A percentile compares a stretch with the other conserved stretches of the same genome.
Evolutionary conservation across 148 eudicot genomes (phyloP).

Genomic region (Silene uniflora): DNA sequence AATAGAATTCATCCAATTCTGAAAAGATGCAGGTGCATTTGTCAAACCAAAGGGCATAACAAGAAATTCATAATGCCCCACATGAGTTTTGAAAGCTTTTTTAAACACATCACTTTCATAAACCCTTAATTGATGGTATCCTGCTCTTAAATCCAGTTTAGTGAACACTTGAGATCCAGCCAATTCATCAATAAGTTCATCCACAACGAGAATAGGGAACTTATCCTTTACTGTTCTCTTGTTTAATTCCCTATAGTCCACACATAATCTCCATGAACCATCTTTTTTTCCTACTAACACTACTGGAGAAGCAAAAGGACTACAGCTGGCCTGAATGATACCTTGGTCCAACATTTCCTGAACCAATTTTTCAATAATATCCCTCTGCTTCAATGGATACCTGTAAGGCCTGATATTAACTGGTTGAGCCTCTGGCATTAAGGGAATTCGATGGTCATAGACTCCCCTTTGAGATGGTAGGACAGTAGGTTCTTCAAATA

Average conservation of each 20-base stretch:
- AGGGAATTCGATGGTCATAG: too few species aligned
- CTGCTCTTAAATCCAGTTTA: neutral
- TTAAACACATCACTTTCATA: neutral
- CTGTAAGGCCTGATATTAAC: neutral
- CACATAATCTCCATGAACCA: neutral
- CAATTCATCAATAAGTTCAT: neutral
- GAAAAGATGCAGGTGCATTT: neutral
- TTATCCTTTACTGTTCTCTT: neutral
- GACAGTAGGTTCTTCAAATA: too few species aligned
- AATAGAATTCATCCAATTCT: neutral
- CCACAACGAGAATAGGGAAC: neutral
- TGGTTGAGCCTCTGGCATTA: too few species aligned
- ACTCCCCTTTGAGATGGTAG: too few species aligned
- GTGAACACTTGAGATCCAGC: neutral
- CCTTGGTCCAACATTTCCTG: neutral
- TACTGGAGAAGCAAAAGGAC: slow-evolving; percentile 7
- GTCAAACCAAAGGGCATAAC: neutral
- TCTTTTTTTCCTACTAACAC: neutral
- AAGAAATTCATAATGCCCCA: neutral
- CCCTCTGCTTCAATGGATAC: neutral
- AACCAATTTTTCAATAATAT: neutral
- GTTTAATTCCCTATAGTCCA: neutral
- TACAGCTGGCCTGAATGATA: neutral
- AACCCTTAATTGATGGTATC: neutral
- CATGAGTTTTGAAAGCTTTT: neutral